These are phyloP conservation scores for Cryptosporidium tyzzeri DNA, from an alignment of 169 alveolate genomes.

Conservation along the genomic window DNA sequence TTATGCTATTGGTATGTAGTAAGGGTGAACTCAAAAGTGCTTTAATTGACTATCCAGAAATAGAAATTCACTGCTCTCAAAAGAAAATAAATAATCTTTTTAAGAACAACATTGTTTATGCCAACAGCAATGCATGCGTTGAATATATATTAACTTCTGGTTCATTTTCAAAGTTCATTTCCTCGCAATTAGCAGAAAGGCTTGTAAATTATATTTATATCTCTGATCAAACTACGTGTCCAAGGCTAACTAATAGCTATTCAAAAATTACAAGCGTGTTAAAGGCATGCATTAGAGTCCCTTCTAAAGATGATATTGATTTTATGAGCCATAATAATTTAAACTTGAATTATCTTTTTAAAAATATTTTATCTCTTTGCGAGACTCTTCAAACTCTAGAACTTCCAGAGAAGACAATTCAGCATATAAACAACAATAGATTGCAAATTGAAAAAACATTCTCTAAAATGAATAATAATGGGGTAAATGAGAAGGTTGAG, in stretches of 20 bases:
- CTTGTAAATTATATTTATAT: slow-evolving; percentile 46
- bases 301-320: slow-evolving; percentile 34
- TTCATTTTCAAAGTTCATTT: slow-evolving; percentile 20
- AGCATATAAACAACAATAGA: slow-evolving; percentile 34
- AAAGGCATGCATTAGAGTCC: slow-evolving; percentile 16
- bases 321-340: neutral
- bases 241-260: slow-evolving; percentile 59
- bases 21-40: slow-evolving; percentile 7
- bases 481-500: slow-evolving; percentile 29
- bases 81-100: slow-evolving; percentile 16
- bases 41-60: slow-evolving; percentile 72
- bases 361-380: slow-evolving; percentile 17
- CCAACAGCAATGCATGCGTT: slow-evolving; percentile 61
- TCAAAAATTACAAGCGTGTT: slow-evolving; percentile 18
- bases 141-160: neutral
- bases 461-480: slow-evolving; percentile 1
- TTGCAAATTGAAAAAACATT: slow-evolving; percentile 37
- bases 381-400: slow-evolving; percentile 5
- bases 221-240: slow-evolving; percentile 66
- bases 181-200: neutral
- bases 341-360: slow-evolving; percentile 27
- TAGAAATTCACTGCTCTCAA: slow-evolving; percentile 61
- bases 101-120: slow-evolving; percentile 2
- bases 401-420: slow-evolving; percentile 55
- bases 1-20: slow-evolving; percentile 41